A percentile compares a stretch with the other conserved stretches of the same genome.
Conservation (phyloP, 164 flowering plant species). For the Pachysandra terminalis region DNA sequence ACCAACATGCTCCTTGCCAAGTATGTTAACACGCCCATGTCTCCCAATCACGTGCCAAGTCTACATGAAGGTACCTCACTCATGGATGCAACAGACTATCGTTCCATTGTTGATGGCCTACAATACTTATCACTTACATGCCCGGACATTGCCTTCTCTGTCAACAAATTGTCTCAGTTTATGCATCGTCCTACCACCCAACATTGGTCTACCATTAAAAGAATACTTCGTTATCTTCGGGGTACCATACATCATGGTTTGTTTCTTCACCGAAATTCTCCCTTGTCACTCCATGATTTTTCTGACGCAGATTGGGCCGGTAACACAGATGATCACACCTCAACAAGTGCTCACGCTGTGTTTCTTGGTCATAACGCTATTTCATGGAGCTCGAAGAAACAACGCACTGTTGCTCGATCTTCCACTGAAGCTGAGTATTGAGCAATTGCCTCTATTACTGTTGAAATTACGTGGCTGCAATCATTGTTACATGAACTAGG, state of each 20-base stretch:
- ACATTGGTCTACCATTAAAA: not conserved
- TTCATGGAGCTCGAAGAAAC: constrained; percentile 1
- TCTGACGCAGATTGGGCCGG: constrained; percentile 1
- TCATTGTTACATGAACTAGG: not conserved
- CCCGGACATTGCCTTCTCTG: not conserved
- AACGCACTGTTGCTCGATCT: constrained; percentile 1
- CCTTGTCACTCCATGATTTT: not conserved
- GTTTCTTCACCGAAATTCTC: not conserved
- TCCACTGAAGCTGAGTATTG: not conserved
- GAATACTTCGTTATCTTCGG: not conserved
- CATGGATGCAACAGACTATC: not conserved
- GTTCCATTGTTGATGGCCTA: not conserved
- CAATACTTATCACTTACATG: not conserved
- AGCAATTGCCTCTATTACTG: not conserved
- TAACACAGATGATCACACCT: not conserved
- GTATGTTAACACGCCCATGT: not conserved
- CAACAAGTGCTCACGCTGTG: not conserved
- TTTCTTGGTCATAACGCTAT: constrained; percentile 5
- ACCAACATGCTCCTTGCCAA: not conserved
- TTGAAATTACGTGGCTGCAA: not conserved
- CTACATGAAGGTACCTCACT: not conserved
- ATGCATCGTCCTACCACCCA: not conserved
- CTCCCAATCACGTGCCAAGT: not conserved
- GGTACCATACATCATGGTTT: not conserved
- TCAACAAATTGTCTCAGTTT: not conserved